phyloP scores from a whole-genome alignment of 352 stramenopile genomes.

The Phytophthora pini region DNA sequence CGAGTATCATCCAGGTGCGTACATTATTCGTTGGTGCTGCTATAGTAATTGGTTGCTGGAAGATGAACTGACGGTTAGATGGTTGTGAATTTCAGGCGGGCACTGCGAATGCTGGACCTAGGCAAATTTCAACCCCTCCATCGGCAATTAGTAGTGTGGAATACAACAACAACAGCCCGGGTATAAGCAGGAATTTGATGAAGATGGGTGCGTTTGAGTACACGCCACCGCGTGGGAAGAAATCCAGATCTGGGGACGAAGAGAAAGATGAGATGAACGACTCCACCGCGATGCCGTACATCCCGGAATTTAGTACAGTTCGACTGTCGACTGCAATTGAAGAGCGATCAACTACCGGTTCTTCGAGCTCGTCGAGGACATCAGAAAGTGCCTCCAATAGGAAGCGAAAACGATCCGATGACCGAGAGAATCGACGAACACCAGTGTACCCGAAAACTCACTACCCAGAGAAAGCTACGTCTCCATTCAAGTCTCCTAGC shows the following conservation, averaged over 20 bases:
- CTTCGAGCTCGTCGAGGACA: conserved; percentile 13
- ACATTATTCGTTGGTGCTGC: neutral
- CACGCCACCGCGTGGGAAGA: conserved; percentile 56
- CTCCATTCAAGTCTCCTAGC: conserved; percentile 47
- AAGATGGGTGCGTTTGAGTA: conserved; percentile 84
- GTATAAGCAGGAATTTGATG: conserved; percentile 82
- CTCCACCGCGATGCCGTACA: conserved; percentile 52
- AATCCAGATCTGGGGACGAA: conserved; percentile 17
- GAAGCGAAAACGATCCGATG: conserved; percentile 58
- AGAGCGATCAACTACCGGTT: conserved; percentile 10
- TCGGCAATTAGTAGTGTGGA: conserved; percentile 82
- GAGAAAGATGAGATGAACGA: conserved; percentile 34
- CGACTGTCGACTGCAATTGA: conserved; percentile 34
- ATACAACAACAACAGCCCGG: conserved; percentile 60
- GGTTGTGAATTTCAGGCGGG: neutral
- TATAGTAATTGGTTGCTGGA: neutral
- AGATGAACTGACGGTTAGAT: too few species aligned
- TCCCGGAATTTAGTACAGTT: conserved; percentile 68
- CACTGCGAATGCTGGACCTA: conserved; percentile 23
- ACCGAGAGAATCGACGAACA: conserved; percentile 24
- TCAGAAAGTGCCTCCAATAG: conserved; percentile 36
- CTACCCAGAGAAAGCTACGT: conserved; percentile 39
- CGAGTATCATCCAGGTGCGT: conserved; percentile 55
- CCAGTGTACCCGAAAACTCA: conserved; percentile 60
- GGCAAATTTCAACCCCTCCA: conserved; percentile 54